Evolutionary conservation across 2,329 filamentous ascomycete genomes (phyloP).

Genomic region (Colletotrichum siamense): DNA sequence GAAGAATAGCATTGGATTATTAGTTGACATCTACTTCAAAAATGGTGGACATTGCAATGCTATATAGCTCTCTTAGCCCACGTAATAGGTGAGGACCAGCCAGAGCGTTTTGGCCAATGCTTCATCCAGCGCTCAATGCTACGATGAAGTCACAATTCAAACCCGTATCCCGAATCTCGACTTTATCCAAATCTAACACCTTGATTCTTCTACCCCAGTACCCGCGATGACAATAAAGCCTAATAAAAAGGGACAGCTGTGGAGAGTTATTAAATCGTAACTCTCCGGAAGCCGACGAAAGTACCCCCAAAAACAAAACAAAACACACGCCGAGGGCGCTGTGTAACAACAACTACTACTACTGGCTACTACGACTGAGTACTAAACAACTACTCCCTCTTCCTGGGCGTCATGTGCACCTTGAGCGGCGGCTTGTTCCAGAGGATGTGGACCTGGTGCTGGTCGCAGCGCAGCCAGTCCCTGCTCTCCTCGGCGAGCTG

Average conservation of each 20-base stretch:
- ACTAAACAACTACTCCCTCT: neutral
- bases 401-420: constrained; percentile 13
- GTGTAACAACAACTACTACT: too few species aligned
- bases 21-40: too few species aligned
- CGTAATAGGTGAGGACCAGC: too few species aligned
- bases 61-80: too few species aligned
- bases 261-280: neutral
- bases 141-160: neutral
- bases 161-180: neutral
- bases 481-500: neutral
- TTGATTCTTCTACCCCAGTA: neutral
- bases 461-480: constrained; percentile 1
- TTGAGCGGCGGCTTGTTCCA: constrained; percentile 10
- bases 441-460: neutral
- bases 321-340: too few species aligned
- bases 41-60: too few species aligned
- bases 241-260: neutral
- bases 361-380: too few species aligned
- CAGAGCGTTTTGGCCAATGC: too few species aligned
- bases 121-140: neutral
- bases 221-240: neutral
- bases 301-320: too few species aligned
- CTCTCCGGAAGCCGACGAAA: neutral
- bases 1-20: too few species aligned
- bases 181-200: neutral